These are phyloP conservation scores for Sugiyamaella floridensis DNA, from an alignment of 805 yeast species.

Conservation along the genomic window DNA sequence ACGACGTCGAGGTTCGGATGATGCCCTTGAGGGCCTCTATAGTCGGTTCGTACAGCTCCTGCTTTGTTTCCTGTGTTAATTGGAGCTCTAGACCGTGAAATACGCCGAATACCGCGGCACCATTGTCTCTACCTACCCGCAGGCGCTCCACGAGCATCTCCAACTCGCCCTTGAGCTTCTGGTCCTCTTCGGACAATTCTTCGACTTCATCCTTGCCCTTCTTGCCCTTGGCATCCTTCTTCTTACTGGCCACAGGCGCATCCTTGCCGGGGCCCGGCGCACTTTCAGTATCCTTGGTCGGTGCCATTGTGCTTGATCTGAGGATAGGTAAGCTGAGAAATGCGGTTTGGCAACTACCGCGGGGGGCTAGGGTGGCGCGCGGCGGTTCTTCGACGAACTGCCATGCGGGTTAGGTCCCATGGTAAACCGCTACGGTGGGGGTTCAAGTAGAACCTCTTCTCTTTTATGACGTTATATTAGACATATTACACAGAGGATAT, in stretches of 20 bases:
- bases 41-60: conserved; percentile 49
- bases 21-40: conserved; percentile 63
- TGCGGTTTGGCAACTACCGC: background rate
- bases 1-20: conserved; percentile 88
- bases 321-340: conserved; percentile 4
- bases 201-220: conserved; percentile 48
- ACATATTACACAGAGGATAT: no score
- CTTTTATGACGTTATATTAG: no score
- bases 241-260: background rate
- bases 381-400: background rate
- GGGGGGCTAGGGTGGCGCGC: background rate
- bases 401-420: no score
- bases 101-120: background rate
- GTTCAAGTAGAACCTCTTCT: no score
- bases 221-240: conserved; percentile 24
- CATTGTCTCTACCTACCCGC: conserved; percentile 38
- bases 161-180: conserved; percentile 74
- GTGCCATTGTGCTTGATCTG: conserved; percentile 8
- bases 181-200: conserved; percentile 90
- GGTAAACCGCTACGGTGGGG: no score
- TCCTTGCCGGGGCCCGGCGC: conserved; percentile 1
- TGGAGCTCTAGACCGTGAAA: background rate
- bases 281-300: conserved; percentile 8
- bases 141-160: conserved; percentile 81
- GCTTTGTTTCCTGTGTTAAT: conserved; percentile 28